These are phyloP conservation scores for Apiospora pterosperma DNA, from an alignment of 2,329 filamentous ascomycete genomes.

Conservation along the genomic window DNA sequence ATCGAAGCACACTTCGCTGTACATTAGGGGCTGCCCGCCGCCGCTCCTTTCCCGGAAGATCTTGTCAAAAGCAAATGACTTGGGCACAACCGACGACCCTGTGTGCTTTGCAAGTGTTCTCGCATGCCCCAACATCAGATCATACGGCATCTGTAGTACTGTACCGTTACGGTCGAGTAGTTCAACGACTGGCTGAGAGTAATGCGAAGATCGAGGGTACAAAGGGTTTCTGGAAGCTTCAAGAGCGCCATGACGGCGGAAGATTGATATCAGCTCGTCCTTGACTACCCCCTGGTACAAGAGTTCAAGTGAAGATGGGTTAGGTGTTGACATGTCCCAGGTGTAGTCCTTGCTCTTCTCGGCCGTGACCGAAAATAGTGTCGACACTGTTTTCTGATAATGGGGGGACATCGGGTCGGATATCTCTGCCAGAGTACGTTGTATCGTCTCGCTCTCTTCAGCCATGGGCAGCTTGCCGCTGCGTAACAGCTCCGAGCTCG, in stretches of 20 bases:
- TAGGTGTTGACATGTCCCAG: conserved; percentile 67
- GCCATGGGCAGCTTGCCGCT: conserved; percentile 86
- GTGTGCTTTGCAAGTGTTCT: conserved; percentile 73
- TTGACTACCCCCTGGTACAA: conserved; percentile 72
- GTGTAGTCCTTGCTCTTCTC: conserved; percentile 78
- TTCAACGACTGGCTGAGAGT: conserved; percentile 71
- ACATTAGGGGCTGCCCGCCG: conserved; percentile 77
- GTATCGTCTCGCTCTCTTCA: conserved; percentile 88
- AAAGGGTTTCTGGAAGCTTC: conserved; percentile 72
- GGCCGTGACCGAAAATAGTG: conserved; percentile 65
- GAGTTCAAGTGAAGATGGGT: conserved; percentile 54
- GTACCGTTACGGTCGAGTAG: conserved; percentile 80
- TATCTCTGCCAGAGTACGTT: conserved; percentile 75
- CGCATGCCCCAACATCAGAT: conserved; percentile 86
- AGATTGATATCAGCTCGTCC: conserved; percentile 71
- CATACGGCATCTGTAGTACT: conserved; percentile 90
- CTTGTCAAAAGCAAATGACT: conserved; percentile 81
- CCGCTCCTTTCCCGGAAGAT: conserved; percentile 79
- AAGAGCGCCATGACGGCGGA: conserved; percentile 84
- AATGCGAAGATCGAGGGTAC: conserved; percentile 80
- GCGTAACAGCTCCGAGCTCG: conserved; percentile 75
- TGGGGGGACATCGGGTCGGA: conserved; percentile 82
- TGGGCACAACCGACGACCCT: conserved; percentile 60
- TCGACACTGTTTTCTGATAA: conserved; percentile 84
- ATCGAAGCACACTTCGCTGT: conserved; percentile 93